Evolutionary conservation across 129 eudicot species (phyloP), one percentile per base, ranked within the genome.

Genomic region (Escallonia herrerae): DNA sequence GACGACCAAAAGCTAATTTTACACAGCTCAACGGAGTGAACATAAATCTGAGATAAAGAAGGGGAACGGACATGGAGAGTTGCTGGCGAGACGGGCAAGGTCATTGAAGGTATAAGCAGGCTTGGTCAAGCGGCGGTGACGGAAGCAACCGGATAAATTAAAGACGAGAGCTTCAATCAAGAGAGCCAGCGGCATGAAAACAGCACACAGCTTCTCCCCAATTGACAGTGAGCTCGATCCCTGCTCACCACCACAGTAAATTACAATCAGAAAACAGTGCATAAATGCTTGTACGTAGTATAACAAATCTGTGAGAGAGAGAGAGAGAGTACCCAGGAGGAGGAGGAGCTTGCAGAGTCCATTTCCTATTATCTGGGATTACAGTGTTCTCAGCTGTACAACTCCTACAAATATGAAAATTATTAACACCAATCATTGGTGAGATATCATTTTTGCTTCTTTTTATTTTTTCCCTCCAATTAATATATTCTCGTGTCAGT

Each of bases 201-300:
- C 83, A n/a, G 85, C 81, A 65, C 86, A 86, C 0, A 83, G 40
- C 55, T 70, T 74, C 54, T 90, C 97, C 6, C 76, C 76, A 5
- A 83, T 22, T 33, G 76, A 79, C 70, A 74, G 74, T 41, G 89
- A 82, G 43, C 90, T 81, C 48, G 83, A 79, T 53, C 75, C 47
- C 85, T 82, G 74, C 55, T 58, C 56, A 73, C 7, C 2, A 39
- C 41, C 40, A 60, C 49, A 38, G 43, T 5, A 5, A 45, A 45
- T 45, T 45, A 45, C 9, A 5, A 45, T 45, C 6, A 45, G 1
- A 8, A 45, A 45, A 5, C 49, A 45, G 1, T 45, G 49, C 6
- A 5, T 5, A 45, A 45, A 45, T 5, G 9, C 1, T 45, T 45
- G 6, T 45, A 8, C 15, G 14, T 73, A 71, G 60, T 64, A 45